These are phyloP conservation scores for Cunninghamia lanceolata DNA, from an alignment of 75 land plant genomes.

Conservation along the genomic window DNA sequence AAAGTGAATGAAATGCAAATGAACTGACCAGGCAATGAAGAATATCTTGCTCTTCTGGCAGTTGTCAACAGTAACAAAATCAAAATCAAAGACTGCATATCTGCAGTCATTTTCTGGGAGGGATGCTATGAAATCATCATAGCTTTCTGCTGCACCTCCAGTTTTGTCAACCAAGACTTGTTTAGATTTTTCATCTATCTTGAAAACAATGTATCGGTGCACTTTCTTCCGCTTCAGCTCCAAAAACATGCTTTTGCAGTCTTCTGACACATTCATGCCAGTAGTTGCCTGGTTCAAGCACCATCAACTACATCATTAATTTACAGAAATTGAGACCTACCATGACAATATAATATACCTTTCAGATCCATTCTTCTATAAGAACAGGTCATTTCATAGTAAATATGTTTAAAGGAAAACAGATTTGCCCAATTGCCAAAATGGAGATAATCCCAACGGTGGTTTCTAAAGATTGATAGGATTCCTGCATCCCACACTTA, in stretches of 20 bases:
- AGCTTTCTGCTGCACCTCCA: slow-evolving; percentile 46
- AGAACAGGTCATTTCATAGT: not conserved
- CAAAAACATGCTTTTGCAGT: slow-evolving; percentile 53
- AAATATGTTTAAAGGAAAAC: not conserved
- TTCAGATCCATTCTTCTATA: not conserved
- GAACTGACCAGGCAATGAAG: slow-evolving; percentile 44
- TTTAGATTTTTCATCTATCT: slow-evolving; percentile 54
- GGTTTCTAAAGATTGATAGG: not conserved
- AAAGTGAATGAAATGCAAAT: not conserved
- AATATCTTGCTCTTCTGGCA: slow-evolving; percentile 53
- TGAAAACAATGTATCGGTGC: slow-evolving; percentile 63
- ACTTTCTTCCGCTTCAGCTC: slow-evolving; percentile 65
- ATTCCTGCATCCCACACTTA: not conserved
- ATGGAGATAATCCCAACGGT: not conserved
- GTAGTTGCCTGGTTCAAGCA: slow-evolving; percentile 31
- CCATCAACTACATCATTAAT: not conserved
- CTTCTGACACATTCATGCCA: slow-evolving; percentile 61
- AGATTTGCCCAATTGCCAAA: not conserved
- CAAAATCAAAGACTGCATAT: slow-evolving; percentile 66
- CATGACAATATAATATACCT: not conserved
- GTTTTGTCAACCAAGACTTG: slow-evolving; percentile 50
- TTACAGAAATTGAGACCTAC: not conserved
- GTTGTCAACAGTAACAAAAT: slow-evolving; percentile 45
- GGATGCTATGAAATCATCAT: slow-evolving; percentile 49
- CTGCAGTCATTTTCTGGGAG: slow-evolving; percentile 60